These are phyloP conservation scores for Beta macrorhiza DNA, from an alignment of 179 eudicot genomes.

Conservation along the genomic window DNA sequence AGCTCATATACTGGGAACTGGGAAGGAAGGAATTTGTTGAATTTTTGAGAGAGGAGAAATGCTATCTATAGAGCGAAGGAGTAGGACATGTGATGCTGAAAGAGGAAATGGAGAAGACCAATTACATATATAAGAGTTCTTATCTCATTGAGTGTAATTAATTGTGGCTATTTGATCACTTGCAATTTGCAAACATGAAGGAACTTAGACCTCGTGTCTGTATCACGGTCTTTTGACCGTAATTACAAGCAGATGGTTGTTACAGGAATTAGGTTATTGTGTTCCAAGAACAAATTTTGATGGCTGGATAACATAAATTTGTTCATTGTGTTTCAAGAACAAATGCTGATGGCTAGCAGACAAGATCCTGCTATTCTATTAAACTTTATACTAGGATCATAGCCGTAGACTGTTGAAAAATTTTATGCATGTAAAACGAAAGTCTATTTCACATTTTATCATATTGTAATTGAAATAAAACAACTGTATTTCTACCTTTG, in stretches of 20 bases:
- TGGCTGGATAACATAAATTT: not conserved
- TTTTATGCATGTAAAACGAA: not conserved
- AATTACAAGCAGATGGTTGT: not conserved
- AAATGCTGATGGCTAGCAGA: not conserved
- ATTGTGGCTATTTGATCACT: not conserved
- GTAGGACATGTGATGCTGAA: not conserved
- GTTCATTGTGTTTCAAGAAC: not conserved
- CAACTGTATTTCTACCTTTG: no score
- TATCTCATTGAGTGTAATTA: not conserved
- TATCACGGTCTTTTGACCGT: not conserved
- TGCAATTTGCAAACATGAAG: not conserved
- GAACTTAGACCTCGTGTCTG: not conserved
- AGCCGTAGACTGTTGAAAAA: not conserved
- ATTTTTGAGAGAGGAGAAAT: not conserved
- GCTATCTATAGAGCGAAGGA: not conserved
- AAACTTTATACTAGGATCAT: not conserved
- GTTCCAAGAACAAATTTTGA: not conserved
- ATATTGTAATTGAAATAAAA: not conserved
- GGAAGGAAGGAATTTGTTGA: not conserved
- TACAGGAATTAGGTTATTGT: not conserved
- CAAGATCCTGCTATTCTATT: not conserved
- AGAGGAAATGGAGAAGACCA: not conserved
- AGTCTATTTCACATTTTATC: not conserved
- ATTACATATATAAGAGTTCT: not conserved
- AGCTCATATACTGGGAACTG: no score